A percentile compares a stretch with the other conserved stretches of the same genome.
Conservation (phyloP, 345 rosid genomes). For the Xanthoceras sorbifolium region DNA sequence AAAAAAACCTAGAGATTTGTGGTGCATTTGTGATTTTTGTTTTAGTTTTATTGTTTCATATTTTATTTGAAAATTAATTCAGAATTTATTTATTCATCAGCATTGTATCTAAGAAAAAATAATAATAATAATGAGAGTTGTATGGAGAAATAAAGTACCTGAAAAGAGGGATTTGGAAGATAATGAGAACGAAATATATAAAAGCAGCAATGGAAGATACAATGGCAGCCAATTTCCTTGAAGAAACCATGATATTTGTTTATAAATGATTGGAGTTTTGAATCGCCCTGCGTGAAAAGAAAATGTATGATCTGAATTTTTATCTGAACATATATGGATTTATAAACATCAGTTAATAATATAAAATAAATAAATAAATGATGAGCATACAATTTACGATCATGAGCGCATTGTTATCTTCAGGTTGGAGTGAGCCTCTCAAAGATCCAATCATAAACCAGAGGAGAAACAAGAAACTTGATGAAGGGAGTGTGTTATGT, state of each 20-base stretch:
- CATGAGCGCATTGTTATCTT: too few species aligned
- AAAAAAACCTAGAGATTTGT: not conserved
- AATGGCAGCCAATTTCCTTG: slow-evolving; percentile 60
- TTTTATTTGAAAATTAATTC: too few species aligned
- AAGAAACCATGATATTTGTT: slow-evolving; percentile 39
- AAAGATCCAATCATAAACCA: too few species aligned
- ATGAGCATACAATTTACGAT: too few species aligned
- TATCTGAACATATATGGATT: not conserved
- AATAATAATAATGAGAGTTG: not conserved
- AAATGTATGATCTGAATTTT: too few species aligned
- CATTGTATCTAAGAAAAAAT: not conserved
- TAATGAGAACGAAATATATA: slow-evolving; percentile 48
- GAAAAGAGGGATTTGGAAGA: slow-evolving; percentile 87
- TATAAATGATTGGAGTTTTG: not conserved
- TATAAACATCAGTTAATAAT: too few species aligned
- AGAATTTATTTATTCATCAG: not conserved
- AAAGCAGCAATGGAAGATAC: slow-evolving; percentile 54
- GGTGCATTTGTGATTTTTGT: not conserved
- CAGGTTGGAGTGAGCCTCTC: too few species aligned
- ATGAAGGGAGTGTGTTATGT: too few species aligned
- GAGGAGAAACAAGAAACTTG: too few species aligned
- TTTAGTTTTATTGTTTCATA: too few species aligned
- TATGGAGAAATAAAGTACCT: slow-evolving; percentile 42
- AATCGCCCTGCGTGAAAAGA: not conserved
- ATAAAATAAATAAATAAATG: too few species aligned